Evolutionary conservation across 441 rosid genomes (phyloP), one percentile per base, ranked within the genome.

Genomic region (Populus hybrid): DNA sequence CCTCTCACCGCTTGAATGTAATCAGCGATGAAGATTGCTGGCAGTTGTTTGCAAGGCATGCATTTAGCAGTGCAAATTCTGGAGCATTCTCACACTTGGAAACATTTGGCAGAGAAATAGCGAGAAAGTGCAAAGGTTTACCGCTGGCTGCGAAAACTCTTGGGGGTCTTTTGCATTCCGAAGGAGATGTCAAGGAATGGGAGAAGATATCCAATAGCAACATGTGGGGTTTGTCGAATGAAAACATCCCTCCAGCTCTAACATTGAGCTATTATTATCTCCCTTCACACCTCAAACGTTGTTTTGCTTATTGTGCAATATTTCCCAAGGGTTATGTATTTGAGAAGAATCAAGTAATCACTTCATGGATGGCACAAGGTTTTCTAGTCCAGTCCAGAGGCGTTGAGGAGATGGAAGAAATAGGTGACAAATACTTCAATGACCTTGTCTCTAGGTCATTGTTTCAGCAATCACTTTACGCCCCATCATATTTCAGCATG

Each of bases 251-350:
- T 65, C 80, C 59, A 18, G 76, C 78, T 6, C 72, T 84, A 0
- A 75, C 75, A 42, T 73, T 84, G 35, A 84, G 86, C 75, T 84
- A 81, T 30, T 73, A 79, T 61, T 74, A 81, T 69, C 80, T 84
- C 38, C 86, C 86, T 18, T 42, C 80, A 4, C 42, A 80, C 7
- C 77, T 82, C 16, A 85, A 82, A 69, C 79, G 34, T 6, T 85
- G 79, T 61, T 82, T 85, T 3, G 78, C 85, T 14, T 85, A 80
- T 1, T 85, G 84, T 76, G 77, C 84, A 0, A 30, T 84, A 28
- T 82, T 85, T 50, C 84, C 82, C 2, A 66, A 75, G 70, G 75
- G 16, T 26, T 68, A 82, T 1, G 30, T 46, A 76, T 80, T 85
- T 76, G 40, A 71, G 42, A 73, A 81, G 72, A 50, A 80, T 1